Percentiles rank a stretch among this genome's conserved stretches.
phyloP scores from a whole-genome alignment of 345 rosid species.

The Combretum micranthum region DNA sequence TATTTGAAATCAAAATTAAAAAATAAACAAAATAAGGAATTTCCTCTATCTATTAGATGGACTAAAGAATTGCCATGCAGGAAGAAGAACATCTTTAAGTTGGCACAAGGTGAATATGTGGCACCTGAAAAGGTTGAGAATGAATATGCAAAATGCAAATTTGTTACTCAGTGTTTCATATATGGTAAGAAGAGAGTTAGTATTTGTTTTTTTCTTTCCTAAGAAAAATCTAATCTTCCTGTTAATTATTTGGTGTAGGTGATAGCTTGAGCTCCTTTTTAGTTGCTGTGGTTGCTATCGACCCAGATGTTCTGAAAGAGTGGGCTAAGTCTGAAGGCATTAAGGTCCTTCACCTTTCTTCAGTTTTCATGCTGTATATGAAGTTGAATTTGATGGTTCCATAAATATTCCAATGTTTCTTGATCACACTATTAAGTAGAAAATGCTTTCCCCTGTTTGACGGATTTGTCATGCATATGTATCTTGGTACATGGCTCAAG shows the following conservation, averaged over 20 bases:
- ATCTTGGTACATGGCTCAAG: too few species aligned
- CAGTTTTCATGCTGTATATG: too few species aligned
- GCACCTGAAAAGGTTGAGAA: conserved; percentile 44
- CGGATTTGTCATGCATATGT: too few species aligned
- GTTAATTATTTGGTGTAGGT: conserved; percentile 33
- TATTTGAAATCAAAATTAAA: too few species aligned
- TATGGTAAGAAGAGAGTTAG: conserved; percentile 19
- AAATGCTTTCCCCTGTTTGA: too few species aligned
- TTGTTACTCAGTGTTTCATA: conserved; percentile 33
- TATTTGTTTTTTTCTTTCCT: conserved; percentile 5
- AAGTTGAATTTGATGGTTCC: too few species aligned
- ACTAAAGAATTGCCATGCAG: too few species aligned
- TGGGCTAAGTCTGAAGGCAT: conserved; percentile 76
- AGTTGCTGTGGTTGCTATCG: conserved; percentile 71
- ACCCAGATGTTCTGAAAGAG: conserved; percentile 62
- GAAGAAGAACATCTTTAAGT: conserved; percentile 43
- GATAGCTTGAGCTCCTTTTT: conserved; percentile 79
- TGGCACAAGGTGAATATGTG: conserved; percentile 46
- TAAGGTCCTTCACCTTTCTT: conserved; percentile 31
- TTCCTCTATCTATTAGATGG: too few species aligned
- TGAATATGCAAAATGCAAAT: conserved; percentile 33
- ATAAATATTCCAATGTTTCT: background rate
- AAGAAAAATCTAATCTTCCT: conserved; percentile 3
- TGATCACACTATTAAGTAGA: background rate
- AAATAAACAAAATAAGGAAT: too few species aligned